phyloP scores from a whole-genome alignment of 2,329 filamentous ascomycete species.

The Pseudogymnoascus sp. region DNA sequence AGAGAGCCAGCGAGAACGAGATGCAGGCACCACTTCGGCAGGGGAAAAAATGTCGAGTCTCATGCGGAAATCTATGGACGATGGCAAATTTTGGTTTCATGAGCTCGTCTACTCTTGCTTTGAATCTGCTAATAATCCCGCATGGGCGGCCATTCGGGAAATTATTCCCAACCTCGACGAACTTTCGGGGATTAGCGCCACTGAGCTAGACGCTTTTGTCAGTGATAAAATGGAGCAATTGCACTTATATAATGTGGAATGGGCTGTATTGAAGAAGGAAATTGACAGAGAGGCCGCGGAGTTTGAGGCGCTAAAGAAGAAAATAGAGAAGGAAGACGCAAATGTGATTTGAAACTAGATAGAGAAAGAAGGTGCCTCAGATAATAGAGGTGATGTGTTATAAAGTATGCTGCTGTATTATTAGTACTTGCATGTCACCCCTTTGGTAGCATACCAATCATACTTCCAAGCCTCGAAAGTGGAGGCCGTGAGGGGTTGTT shows the following conservation, averaged over 20 bases:
- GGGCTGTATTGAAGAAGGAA: neutral
- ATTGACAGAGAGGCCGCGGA: neutral
- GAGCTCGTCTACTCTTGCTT: conserved; percentile 11
- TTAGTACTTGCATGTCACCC: neutral
- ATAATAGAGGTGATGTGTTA: neutral
- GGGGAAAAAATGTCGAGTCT: conserved; percentile 6
- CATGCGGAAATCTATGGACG: conserved; percentile 12
- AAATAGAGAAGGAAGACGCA: neutral
- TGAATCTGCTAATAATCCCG: conserved; percentile 10
- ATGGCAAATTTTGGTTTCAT: conserved; percentile 13
- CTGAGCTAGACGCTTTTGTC: neutral
- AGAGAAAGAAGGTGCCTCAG: neutral
- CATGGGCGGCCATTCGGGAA: neutral
- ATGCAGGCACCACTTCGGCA: neutral
- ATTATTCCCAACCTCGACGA: neutral
- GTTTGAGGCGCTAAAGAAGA: neutral
- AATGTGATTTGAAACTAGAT: neutral
- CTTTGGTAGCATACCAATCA: neutral
- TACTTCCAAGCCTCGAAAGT: neutral
- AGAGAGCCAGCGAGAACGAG: neutral
- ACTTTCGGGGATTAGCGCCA: neutral
- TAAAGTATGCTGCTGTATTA: neutral
- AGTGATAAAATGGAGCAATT: neutral
- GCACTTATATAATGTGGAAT: neutral
- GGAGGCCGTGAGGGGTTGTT: neutral